Evolutionary conservation across 2,329 filamentous ascomycete genomes (phyloP).

Genomic region (Penicillium sp.): DNA sequence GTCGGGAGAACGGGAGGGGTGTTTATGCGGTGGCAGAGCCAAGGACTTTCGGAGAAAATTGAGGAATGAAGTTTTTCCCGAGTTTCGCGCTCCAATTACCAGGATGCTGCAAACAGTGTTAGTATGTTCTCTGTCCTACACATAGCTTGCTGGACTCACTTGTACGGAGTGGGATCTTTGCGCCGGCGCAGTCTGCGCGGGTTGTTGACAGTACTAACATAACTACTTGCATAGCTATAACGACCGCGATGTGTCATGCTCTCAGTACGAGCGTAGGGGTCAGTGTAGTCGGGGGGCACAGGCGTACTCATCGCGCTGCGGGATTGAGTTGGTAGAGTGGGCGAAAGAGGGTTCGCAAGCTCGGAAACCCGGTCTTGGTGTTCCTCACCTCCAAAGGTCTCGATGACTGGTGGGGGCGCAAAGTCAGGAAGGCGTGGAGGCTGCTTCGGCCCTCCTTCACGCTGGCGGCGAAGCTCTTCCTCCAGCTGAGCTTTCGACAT

Average conservation of each 20-base stretch:
- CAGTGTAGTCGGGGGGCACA: constrained; percentile 53
- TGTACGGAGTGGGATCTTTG: constrained; percentile 98
- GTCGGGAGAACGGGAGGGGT: constrained; percentile 61
- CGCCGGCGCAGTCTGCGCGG: constrained; percentile 88
- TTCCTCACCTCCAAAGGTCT: constrained; percentile 66
- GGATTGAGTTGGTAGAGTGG: constrained; percentile 28
- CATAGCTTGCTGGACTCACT: constrained; percentile 66
- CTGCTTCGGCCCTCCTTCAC: constrained; percentile 62
- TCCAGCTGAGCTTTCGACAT: constrained; percentile 48
- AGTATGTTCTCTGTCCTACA: constrained; percentile 3
- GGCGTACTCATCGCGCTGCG: constrained; percentile 32
- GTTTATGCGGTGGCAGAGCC: constrained; percentile 80
- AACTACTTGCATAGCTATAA: constrained; percentile 94
- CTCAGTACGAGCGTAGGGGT: constrained; percentile 82
- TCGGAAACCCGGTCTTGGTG: constrained; percentile 66
- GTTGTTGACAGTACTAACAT: constrained; percentile 88
- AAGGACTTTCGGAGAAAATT: constrained; percentile 91
- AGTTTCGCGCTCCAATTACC: constrained; percentile 82
- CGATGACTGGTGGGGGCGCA: constrained; percentile 54
- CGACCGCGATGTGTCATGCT: constrained; percentile 97
- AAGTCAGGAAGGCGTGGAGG: constrained; percentile 61
- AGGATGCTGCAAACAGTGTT: constrained; percentile 68
- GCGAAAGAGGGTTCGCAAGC: constrained; percentile 48
- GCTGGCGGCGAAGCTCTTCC: constrained; percentile 60
- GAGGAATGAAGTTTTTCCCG: constrained; percentile 95